Evolutionary conservation across 345 rosid species (phyloP), one percentile per base, ranked within the genome.

Genomic region (Crucihimalaya himalaica): DNA sequence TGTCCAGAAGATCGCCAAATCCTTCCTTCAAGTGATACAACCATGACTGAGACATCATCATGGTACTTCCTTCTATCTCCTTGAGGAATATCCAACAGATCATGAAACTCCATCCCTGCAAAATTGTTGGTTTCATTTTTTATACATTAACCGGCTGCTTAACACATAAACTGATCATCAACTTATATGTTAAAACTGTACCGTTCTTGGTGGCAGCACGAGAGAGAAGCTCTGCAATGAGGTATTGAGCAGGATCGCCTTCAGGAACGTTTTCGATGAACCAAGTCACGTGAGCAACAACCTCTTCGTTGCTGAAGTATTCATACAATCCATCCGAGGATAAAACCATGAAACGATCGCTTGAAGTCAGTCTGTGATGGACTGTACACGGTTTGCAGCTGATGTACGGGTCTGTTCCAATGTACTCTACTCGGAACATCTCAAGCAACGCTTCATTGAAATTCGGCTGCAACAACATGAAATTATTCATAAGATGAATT

Each of bases 161-260:
- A 35, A 56, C 16, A 39, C 31, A 16, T 40, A 37, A 47, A 55
- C 39, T 52, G 4, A 62, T 27, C 8, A 34, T 55, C 45, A 35
- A 7, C 32, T 63, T 31, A 7, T 8, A 6, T 29, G 42, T 70
- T 16, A 13, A 55, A 57, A 48, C 39, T 37, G 34, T 74, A 91
- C 98, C 98, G 66, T 91, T 93, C 88, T 91, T 93, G 83, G 88
- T 88, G 63, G 98, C 98, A 45, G 97, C 98, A 31, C 98, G 97
- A 77, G 89, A 86, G 23, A 93, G 87, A 70, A 93, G 92, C 86
- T 91, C 96, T 2, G 97, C 89, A 71, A 93, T 82, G 67, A 93
- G 97, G 79, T 91, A 88, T 72, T 93, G 97, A 28, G 98, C 97
- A 74, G 98, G 98, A 81, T 93, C 98, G 1, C 98, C 98, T 80